A percentile compares a stretch with the other conserved stretches of the same genome.
Conservation (phyloP, 352 stramenopile genomes). For the Pythium biforme region DNA sequence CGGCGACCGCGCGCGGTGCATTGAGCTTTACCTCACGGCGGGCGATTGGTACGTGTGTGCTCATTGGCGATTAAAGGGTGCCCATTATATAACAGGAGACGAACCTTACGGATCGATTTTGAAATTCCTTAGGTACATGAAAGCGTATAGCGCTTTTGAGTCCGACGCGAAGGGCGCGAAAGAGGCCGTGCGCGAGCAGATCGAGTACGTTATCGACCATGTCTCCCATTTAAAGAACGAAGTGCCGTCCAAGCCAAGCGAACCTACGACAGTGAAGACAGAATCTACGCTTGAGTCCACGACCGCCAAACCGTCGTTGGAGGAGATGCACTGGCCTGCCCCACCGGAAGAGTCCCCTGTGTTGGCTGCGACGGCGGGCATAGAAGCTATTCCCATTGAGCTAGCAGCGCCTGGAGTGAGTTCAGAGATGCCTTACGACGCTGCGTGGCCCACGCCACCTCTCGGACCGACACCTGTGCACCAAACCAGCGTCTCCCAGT, state of each 20-base stretch:
- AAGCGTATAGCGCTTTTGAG: constrained; percentile 47
- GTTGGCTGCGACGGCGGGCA: background rate
- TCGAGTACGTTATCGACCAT: constrained; percentile 78
- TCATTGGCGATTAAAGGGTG: background rate
- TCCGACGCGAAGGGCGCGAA: constrained; percentile 30
- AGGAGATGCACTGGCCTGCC: constrained; percentile 16
- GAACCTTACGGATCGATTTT: too few relatives aligned
- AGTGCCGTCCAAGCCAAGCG: background rate
- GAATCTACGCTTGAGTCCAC: background rate
- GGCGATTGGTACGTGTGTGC: constrained; percentile 30
- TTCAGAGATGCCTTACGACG: background rate
- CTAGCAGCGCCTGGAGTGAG: background rate
- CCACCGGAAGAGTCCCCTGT: constrained; percentile 5
- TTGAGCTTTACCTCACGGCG: constrained; percentile 57
- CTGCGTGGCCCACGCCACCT: constrained; percentile 20
- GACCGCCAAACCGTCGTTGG: background rate
- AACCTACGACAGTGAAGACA: background rate
- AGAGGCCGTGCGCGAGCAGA: constrained; percentile 52
- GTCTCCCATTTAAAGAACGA: constrained; percentile 52
- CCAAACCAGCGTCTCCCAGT: background rate
- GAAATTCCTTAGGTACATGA: constrained; percentile 58
- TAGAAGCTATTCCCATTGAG: background rate
- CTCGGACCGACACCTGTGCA: constrained; percentile 5
- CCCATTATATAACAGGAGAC: too few relatives aligned
- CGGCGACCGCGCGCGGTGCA: constrained; percentile 15